Conservation (phyloP, 1,284 basidiomycete genomes). For the Boletus subluridellus region DNA sequence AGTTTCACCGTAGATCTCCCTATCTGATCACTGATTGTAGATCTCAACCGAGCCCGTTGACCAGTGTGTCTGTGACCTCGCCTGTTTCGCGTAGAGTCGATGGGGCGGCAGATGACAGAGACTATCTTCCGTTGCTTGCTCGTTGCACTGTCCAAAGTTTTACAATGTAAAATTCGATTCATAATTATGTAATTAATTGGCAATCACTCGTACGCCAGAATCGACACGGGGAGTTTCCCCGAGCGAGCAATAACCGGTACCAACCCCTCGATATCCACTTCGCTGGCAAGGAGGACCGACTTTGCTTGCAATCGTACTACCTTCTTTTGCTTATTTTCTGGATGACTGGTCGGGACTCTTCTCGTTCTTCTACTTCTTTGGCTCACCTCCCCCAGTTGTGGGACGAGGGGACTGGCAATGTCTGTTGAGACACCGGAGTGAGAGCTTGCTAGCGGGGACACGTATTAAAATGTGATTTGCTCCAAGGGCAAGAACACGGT, state of each 20-base stretch:
- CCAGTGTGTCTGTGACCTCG: no score
- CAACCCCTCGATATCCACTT: not conserved
- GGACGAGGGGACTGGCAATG: not conserved
- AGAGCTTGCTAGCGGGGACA: not conserved
- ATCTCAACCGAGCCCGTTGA: no score
- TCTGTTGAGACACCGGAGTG: not conserved
- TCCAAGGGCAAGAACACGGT: slow-evolving; percentile 1
- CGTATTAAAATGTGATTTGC: slow-evolving; percentile 6
- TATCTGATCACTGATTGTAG: no score
- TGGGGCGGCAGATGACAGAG: no score
- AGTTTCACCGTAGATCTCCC: no score
- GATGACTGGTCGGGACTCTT: not conserved
- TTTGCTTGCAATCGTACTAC: not conserved
- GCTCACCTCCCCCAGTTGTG: not conserved
- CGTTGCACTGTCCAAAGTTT: no score
- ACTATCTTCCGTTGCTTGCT: no score
- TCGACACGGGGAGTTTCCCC: not conserved
- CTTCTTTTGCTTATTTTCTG: not conserved
- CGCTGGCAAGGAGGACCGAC: not conserved
- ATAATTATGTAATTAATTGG: not conserved
- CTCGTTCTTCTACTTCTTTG: not conserved
- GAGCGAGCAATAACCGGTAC: not conserved
- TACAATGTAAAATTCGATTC: not conserved
- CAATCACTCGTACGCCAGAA: not conserved
- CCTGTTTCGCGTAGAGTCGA: no score